phyloP scores from a whole-genome alignment of 805 yeast species.

The Candida suzukii region DNA sequence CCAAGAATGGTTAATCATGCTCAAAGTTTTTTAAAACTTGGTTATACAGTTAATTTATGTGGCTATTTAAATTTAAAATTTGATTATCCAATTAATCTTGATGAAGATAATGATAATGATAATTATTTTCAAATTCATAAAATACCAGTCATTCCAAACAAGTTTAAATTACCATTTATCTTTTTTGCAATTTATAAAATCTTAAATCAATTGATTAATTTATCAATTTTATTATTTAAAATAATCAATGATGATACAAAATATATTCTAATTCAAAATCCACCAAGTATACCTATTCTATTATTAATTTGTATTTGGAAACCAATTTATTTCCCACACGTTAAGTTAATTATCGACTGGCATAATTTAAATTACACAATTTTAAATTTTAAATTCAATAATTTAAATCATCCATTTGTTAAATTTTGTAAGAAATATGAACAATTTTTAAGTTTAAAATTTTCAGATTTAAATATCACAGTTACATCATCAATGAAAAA shows the following conservation, averaged over 20 bases:
- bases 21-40: conserved; percentile 57
- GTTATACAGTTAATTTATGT: conserved; percentile 73
- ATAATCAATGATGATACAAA: conserved; percentile 55
- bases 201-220: conserved; percentile 40
- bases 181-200: conserved; percentile 57
- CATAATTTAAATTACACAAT: conserved; percentile 89
- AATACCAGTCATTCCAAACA: conserved; percentile 34
- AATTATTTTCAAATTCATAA: conserved; percentile 38
- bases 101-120: conserved; percentile 38
- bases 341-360: conserved; percentile 84
- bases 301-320: conserved; percentile 53
- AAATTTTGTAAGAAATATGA: conserved; percentile 58
- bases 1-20: conserved; percentile 95
- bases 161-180: conserved; percentile 39
- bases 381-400: conserved; percentile 54
- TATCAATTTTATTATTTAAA: conserved; percentile 41
- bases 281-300: conserved; percentile 84
- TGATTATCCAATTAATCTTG: too few species aligned
- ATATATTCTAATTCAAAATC: conserved; percentile 77
- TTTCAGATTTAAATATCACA: conserved; percentile 67
- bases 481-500: conserved; percentile 72
- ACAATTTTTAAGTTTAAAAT: conserved; percentile 43
- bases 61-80: conserved; percentile 62
- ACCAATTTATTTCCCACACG: conserved; percentile 33
- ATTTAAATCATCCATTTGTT: conserved; percentile 55